phyloP scores from a whole-genome alignment of 164 flowering plant genomes.

The Nelumbo lutea region DNA sequence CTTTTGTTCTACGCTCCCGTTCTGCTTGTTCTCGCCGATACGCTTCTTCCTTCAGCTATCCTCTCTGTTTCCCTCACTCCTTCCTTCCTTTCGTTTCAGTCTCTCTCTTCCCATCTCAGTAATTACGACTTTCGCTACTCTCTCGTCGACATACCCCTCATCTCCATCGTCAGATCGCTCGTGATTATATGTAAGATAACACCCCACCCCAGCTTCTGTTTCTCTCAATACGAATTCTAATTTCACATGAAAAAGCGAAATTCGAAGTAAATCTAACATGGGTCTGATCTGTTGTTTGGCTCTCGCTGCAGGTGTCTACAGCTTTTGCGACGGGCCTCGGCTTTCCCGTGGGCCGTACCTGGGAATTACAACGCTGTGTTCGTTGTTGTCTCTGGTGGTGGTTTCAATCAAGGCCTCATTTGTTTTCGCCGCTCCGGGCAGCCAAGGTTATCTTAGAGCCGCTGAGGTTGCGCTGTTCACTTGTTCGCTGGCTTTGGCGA shows the following conservation, averaged over 20 bases:
- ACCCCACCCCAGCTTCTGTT: background rate
- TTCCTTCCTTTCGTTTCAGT: constrained; percentile 26
- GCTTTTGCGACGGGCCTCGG: constrained; percentile 81
- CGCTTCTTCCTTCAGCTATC: constrained; percentile 64
- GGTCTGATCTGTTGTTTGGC: background rate
- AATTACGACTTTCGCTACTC: constrained; percentile 70
- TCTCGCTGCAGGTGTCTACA: constrained; percentile 57
- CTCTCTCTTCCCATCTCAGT: constrained; percentile 40
- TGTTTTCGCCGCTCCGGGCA: constrained; percentile 31
- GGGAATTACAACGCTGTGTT: constrained; percentile 62
- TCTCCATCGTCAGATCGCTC: constrained; percentile 69
- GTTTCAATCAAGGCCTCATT: constrained; percentile 70
- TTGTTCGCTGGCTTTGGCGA: constrained; percentile 57
- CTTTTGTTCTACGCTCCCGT: constrained; percentile 80
- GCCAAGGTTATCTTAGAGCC: constrained; percentile 22
- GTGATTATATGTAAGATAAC: constrained; percentile 61
- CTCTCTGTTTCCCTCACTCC: constrained; percentile 56
- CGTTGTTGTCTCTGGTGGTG: constrained; percentile 52
- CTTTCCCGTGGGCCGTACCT: constrained; percentile 75
- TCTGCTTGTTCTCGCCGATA: constrained; percentile 57
- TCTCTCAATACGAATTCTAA: background rate
- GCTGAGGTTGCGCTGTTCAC: constrained; percentile 58
- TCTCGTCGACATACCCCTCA: constrained; percentile 74
- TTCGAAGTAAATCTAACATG: background rate
- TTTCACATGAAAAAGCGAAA: background rate